phyloP scores from a whole-genome alignment of 2,329 filamentous ascomycete genomes.

The Ophiocordyceps camponoti-saundersi region DNA sequence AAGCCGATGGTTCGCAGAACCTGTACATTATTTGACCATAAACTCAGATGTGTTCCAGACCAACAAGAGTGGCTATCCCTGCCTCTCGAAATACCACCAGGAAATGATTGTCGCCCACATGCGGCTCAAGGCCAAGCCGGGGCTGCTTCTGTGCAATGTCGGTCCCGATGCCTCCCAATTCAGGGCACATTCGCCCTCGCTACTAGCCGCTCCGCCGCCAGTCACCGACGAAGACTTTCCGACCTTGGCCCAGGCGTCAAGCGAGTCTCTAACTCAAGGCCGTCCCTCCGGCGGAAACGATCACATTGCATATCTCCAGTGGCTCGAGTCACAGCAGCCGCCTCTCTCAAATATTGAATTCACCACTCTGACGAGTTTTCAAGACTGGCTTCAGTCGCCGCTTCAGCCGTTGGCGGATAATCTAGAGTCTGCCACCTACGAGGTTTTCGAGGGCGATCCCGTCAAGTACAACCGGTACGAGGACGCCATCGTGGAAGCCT shows the following conservation, averaged over 20 bases:
- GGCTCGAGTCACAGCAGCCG: conserved; percentile 70
- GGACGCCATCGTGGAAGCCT: conserved; percentile 60
- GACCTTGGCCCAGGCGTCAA: conserved; percentile 43
- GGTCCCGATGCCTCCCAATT: conserved; percentile 27
- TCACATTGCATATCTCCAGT: conserved; percentile 65
- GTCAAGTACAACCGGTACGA: conserved; percentile 98
- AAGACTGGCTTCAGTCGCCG: conserved; percentile 91
- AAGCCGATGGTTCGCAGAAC: conserved; percentile 53
- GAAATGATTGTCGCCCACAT: conserved; percentile 44
- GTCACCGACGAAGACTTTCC: conserved; percentile 43
- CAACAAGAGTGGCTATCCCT: conserved; percentile 44
- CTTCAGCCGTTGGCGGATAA: conserved; percentile 92
- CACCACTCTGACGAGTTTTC: conserved; percentile 41
- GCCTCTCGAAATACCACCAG: conserved; percentile 44
- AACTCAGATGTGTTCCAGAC: conserved; percentile 34
- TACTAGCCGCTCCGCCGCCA: conserved; percentile 12
- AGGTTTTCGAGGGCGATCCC: conserved; percentile 95
- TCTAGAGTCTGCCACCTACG: conserved; percentile 90
- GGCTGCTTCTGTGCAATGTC: conserved; percentile 45
- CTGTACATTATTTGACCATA: conserved; percentile 44
- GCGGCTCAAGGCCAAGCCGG: conserved; percentile 45
- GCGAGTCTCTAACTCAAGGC: background rate
- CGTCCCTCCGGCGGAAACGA: conserved; percentile 19
- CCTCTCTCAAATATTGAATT: conserved; percentile 34
- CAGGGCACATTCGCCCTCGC: conserved; percentile 7